Base-by-base conservation (phyloP, 257 asterid species). In the Coffea canephora region DNA sequence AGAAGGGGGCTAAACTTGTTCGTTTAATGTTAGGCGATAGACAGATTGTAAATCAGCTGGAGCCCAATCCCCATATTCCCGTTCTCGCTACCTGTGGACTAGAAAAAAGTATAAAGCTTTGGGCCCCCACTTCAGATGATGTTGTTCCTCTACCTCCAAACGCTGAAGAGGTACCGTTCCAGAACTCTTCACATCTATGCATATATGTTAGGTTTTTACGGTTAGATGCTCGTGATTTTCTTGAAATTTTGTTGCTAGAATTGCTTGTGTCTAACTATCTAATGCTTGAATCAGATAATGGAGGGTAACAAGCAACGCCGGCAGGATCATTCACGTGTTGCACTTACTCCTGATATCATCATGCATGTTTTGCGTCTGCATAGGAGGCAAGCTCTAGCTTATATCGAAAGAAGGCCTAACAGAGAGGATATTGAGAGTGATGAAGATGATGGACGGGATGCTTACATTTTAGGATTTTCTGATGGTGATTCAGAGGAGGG, bases 51-150 rank as follows among this genome's bases (percentile, higher is more conserved):
- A 93, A 93, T 86, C 97, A 89, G 83, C 84, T 88, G 65, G 94
- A 91, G 69, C 78, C 90, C 39, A 91, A 91, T 86, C 97, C 98
- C 8, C 69, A 64, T 57, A 80, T 86, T 59, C 94, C 98, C 14
- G 82, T 91, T 41, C 89, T 93, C 75, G 98, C 97, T 78, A 87
- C 94, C 49, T 90, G 91, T 84, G 97, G 98, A 74, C 71, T 91
- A 52, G 97, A 90, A 74, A 91, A 88, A 74, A 89, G 25, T 77
- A 81, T 91, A 77, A 93, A 91, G 87, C 78, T 93, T 13, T 93
- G 97, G 98, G 82, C 90, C 36, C 93, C 96, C 9, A 85, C 93
- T 21, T 89, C 97, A 14, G 74, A 83, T 39, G 93, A 64, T 82
- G 45, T 81, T 61, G 76, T 43, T 70, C 93, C 95, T 78, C 83